phyloP scores from a whole-genome alignment of 495 filamentous ascomycete genomes.

The Daldinia grandis region DNA sequence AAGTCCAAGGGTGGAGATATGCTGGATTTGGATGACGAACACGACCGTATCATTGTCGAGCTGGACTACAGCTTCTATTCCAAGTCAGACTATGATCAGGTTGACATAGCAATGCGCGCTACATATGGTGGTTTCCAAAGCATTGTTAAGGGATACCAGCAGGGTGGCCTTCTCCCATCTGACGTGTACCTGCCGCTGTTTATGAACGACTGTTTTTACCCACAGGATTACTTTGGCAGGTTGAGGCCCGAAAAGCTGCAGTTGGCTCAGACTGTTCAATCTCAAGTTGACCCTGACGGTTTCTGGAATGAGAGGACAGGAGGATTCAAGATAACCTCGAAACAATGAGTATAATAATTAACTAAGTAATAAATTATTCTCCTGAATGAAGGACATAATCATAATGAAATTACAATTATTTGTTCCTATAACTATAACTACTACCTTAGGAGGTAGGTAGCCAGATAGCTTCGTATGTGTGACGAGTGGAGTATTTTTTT shows the following conservation, averaged over 20 bases:
- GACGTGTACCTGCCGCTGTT: constrained; percentile 66
- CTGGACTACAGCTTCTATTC: constrained; percentile 62
- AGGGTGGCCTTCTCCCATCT: constrained; percentile 48
- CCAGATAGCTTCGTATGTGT: too few relatives aligned
- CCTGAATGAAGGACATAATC: not conserved
- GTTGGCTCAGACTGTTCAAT: constrained; percentile 54
- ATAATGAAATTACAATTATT: not conserved
- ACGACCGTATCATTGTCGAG: constrained; percentile 65
- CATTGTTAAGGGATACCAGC: constrained; percentile 47
- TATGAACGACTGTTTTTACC: constrained; percentile 67
- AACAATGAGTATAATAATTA: not conserved
- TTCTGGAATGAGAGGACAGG: constrained; percentile 67
- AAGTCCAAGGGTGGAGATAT: constrained; percentile 61
- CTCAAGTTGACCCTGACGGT: constrained; percentile 62
- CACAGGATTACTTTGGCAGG: constrained; percentile 67
- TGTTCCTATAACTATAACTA: not conserved
- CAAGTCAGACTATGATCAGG: constrained; percentile 53
- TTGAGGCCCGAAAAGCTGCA: constrained; percentile 55
- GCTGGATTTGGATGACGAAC: constrained; percentile 58
- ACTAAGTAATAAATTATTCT: not conserved
- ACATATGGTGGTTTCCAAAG: constrained; percentile 54
- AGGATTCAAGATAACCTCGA: constrained; percentile 53
- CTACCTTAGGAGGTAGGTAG: not conserved
- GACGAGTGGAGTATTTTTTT: not conserved
- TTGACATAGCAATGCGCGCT: constrained; percentile 60